Evolutionary conservation across 2,329 filamentous ascomycete genomes (phyloP).

Genomic region (Sporothrix curviconia): DNA sequence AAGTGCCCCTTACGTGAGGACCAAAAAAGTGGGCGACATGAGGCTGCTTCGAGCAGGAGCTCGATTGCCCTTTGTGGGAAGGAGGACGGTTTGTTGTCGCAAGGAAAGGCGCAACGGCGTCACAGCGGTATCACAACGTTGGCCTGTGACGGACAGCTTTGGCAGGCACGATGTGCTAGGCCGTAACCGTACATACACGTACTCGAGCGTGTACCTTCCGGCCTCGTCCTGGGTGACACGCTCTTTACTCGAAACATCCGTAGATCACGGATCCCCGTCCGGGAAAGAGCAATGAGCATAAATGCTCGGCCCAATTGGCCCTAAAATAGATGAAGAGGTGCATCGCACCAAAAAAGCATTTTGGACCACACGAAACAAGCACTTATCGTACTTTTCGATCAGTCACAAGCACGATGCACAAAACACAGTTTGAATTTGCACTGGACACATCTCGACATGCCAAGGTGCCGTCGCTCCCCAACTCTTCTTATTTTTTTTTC

Average conservation of each 20-base stretch:
- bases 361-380: no score
- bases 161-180: neutral
- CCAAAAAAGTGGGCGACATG: neutral
- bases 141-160: no score
- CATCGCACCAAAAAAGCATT: neutral
- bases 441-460: no score
- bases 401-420: no score
- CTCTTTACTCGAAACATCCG: conserved; percentile 1
- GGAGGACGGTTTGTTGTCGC: neutral
- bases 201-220: conserved; percentile 3
- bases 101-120: neutral
- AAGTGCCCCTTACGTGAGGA: neutral
- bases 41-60: no score
- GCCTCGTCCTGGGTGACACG: neutral
- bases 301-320: no score
- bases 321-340: neutral
- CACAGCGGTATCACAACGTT: neutral
- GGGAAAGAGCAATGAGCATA: neutral
- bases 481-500: no score
- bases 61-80: neutral
- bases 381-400: no score
- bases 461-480: no score
- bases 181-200: no score
- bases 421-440: no score
- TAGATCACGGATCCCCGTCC: conserved; percentile 1